phyloP scores from a whole-genome alignment of 2,329 filamentous ascomycete genomes.

The Rutstroemia sp. region DNA sequence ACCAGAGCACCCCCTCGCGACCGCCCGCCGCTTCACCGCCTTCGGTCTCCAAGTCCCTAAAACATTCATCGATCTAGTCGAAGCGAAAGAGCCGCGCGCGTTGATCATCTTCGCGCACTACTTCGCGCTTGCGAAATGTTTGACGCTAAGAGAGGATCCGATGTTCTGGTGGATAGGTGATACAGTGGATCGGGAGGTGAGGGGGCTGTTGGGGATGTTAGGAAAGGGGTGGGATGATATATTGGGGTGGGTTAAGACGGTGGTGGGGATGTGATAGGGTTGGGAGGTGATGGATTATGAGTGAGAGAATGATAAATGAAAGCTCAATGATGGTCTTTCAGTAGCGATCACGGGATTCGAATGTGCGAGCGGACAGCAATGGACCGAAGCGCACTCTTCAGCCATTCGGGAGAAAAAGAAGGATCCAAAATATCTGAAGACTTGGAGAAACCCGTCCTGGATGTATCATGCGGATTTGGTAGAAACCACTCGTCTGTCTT shows the following conservation, averaged over 20 bases:
- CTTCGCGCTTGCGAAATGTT: slow-evolving; percentile 23
- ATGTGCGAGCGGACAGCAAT: too few relatives aligned
- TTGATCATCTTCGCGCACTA: slow-evolving; percentile 25
- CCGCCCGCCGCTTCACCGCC: slow-evolving; percentile 10
- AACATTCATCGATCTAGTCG: slow-evolving; percentile 13
- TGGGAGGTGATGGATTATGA: neutral
- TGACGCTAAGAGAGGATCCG: neutral
- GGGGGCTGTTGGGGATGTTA: neutral
- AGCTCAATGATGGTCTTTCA: neutral
- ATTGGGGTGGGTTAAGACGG: slow-evolving; percentile 1
- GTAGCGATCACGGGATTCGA: too few relatives aligned
- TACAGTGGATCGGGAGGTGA: slow-evolving; percentile 1
- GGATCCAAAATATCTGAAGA: too few relatives aligned
- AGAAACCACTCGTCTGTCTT: too few relatives aligned
- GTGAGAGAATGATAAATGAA: neutral
- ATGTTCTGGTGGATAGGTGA: slow-evolving; percentile 7
- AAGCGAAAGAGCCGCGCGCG: slow-evolving; percentile 13
- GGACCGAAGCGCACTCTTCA: too few relatives aligned
- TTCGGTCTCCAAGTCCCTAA: slow-evolving; percentile 14
- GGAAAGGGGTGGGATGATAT: neutral
- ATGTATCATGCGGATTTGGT: too few relatives aligned
- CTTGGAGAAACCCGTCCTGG: too few relatives aligned
- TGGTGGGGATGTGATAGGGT: neutral
- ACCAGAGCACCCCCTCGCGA: slow-evolving; percentile 6
- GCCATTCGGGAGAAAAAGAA: too few relatives aligned